phyloP scores from a whole-genome alignment of 228 moss, liverwort and hornwort species.

The Sphagnum fallax region DNA sequence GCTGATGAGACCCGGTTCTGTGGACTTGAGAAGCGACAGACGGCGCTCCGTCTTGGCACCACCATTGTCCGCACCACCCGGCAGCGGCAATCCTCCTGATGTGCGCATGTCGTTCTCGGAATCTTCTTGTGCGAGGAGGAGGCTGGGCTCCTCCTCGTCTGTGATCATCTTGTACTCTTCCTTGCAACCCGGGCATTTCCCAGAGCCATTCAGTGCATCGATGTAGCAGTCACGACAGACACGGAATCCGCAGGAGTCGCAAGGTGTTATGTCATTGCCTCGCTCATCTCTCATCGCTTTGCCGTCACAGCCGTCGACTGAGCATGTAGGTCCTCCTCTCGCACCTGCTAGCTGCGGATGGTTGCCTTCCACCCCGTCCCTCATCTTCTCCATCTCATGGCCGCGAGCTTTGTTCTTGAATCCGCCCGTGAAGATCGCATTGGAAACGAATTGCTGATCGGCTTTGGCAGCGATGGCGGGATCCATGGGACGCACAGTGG shows the following conservation, averaged over 20 bases:
- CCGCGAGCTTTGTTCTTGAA: constrained; percentile 17
- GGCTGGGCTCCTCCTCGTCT: constrained; percentile 18
- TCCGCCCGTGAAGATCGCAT: constrained; percentile 26
- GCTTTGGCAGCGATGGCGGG: constrained; percentile 13
- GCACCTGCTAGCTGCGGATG: constrained; percentile 10
- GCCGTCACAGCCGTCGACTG: constrained; percentile 21
- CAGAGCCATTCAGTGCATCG: constrained; percentile 13
- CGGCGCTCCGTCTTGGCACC: constrained; percentile 27
- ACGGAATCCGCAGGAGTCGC: constrained; percentile 15
- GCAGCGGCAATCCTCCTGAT: constrained; percentile 23
- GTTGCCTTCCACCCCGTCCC: constrained; percentile 5
- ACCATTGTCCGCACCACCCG: neutral
- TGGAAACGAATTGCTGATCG: constrained; percentile 22
- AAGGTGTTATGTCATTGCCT: constrained; percentile 18
- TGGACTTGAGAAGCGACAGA: constrained; percentile 25
- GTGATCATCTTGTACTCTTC: constrained; percentile 16
- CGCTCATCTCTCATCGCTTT: constrained; percentile 19
- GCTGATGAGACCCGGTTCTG: constrained; percentile 30
- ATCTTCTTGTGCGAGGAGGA: constrained; percentile 4
- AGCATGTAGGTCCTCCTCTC: constrained; percentile 8
- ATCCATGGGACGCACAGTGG: constrained; percentile 10
- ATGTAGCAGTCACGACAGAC: constrained; percentile 23
- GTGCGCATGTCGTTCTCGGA: constrained; percentile 10
- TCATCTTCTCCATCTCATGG: constrained; percentile 26
- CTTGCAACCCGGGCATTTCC: constrained; percentile 26